Base-by-base conservation (phyloP, 768 basidiomycete genomes). In the Neoboletus magnificus region DNA sequence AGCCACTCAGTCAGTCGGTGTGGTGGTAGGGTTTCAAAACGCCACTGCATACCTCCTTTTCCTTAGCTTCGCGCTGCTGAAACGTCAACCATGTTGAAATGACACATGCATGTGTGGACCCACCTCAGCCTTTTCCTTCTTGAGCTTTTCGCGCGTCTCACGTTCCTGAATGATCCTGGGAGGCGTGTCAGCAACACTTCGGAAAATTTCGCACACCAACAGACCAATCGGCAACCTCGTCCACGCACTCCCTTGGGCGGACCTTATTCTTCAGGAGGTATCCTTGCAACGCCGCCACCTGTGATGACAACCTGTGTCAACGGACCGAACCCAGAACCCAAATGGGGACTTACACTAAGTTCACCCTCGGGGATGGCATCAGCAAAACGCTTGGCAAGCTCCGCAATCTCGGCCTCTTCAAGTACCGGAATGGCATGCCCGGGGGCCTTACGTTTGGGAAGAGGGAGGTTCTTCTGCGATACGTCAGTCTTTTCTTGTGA, bases 221-320 rank as follows among this genome's bases (percentile, higher is more conserved):
- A 43, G 69, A 76, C 91, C 93, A 95, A 43, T 83, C 85, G 30
- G 70, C 77, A 25, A 88, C 87, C 68, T 92, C 91, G 6, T 86
- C 85, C 10, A 93, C 91, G 59, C 86, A 89, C 70, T 93, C 89
- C 56, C 81, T 80, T 39, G 91, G 91, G n/a, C 91, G 85, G 13
- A 91, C 86, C 80, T 93, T 92, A 72, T 93, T 93, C 80, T 88
- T 89, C 55, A 92, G 77, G 37, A 93, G 78, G 69, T 93, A 93
- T 3, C 91, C 91, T 76, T 93, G 91, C 60, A 93, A 79, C 46
- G 81, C 78, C 27, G 91, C 91, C 55, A 93, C 89, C 89, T 91
- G 64, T 32, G 53, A 35, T 44, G 33, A 25, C 4, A n/a, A 16
- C 3, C 18, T 18, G 39, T 25, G 25, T 59, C 44, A 62, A 44